Base-by-base conservation (phyloP, 441 rosid species). In the Adansonia rubrostipa region DNA sequence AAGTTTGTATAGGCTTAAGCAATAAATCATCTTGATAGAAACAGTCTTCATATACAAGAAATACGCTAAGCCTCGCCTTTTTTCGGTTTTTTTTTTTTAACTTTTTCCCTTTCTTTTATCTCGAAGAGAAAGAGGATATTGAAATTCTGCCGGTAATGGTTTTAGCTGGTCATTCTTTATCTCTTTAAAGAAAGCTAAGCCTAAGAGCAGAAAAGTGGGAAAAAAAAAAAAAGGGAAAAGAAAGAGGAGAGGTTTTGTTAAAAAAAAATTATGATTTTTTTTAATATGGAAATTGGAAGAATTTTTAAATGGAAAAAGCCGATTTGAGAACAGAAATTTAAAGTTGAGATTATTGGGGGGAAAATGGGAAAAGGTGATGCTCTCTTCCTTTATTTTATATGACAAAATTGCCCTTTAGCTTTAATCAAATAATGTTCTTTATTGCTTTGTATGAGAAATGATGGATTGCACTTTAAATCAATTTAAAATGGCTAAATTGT, bases 11-110 rank as follows among this genome's bases (percentile, higher is more conserved):
- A 47, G 75, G 83, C 77, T 79, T 47, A 72, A 83, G 80, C 89
- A 86, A 86, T 82, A 86, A 80, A 87, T 82, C 90, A 89, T 86
- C 75, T 85, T 57, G 58, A 22, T 5, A 53, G 76, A 68, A 81
- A 64, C 85, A 86, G 88, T 74, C 87, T 86, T 88, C 84, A 85
- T 78, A 80, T 78, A 82, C 88, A 90, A 89, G 91, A 84, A 86
- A 87, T 88, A 85, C 77, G 85, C 83, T 79, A 75, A 78, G 84
- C 80, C 86, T 82, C 83, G 79, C 85, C 88, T 86, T 89, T 82
- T 22, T 83, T 67, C n/a, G 28, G 36, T 79, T 10, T 20, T 77
- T 81, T 48, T 75, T 33, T 33, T 33, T 33, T 3, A 33, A 33
- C 36, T 58, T 36, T 72, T 80, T 80, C 67, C 45, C 36, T 76